phyloP scores from a whole-genome alignment of 179 eudicot species.

The Nepenthes alata region DNA sequence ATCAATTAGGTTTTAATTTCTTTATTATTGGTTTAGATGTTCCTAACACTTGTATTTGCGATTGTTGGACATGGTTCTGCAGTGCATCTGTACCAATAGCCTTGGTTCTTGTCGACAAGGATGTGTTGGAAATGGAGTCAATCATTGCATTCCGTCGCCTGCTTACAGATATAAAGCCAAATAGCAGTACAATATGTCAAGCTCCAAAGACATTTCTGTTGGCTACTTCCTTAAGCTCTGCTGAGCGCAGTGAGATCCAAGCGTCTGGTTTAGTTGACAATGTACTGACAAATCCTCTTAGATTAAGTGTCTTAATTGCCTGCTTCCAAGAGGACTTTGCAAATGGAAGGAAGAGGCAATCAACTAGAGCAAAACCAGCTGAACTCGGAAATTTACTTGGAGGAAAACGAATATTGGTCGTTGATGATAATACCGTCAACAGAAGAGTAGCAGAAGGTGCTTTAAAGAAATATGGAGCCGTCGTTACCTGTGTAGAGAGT shows the following conservation, averaged over 20 bases:
- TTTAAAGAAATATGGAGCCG: conserved; percentile 70
- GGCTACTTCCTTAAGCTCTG: conserved; percentile 32
- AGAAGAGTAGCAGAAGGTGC: conserved; percentile 84
- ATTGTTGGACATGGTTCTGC: conserved; percentile 7
- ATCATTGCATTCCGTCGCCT: conserved; percentile 24
- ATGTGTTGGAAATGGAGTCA: conserved; percentile 46
- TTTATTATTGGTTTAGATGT: too few relatives aligned
- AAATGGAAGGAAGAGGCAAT: conserved; percentile 37
- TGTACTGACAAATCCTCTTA: conserved; percentile 61
- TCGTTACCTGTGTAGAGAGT: conserved; percentile 66
- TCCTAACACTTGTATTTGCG: background rate
- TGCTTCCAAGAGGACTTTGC: conserved; percentile 58
- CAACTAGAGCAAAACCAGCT: conserved; percentile 28
- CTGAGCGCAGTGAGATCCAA: conserved; percentile 42
- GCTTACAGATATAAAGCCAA: conserved; percentile 24
- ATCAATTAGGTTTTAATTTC: too few relatives aligned
- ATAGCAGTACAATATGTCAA: conserved; percentile 11
- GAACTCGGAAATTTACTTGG: conserved; percentile 36
- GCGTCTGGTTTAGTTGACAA: conserved; percentile 47
- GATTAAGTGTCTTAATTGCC: conserved; percentile 42
- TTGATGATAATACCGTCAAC: conserved; percentile 75
- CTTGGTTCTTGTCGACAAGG: conserved; percentile 64
- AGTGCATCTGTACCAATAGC: conserved; percentile 34
- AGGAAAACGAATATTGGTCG: conserved; percentile 63
- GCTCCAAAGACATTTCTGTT: conserved; percentile 44